phyloP scores from a whole-genome alignment of 768 basidiomycete species.

The Asterophora parasitica region DNA sequence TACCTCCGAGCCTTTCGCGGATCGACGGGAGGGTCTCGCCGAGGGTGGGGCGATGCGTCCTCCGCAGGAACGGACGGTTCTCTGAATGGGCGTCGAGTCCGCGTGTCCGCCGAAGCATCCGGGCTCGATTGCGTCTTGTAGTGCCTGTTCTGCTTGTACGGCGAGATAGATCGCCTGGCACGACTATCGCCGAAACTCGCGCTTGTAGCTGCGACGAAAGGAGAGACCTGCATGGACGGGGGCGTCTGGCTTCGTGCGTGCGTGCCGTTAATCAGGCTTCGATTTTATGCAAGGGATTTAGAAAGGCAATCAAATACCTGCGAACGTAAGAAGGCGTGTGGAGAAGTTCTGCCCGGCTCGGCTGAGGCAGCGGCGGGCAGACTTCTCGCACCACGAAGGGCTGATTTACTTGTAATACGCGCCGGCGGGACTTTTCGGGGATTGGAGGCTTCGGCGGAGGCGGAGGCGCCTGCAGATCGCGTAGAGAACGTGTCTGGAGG shows the following conservation, averaged over 20 bases:
- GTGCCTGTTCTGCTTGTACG: background rate
- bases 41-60: background rate
- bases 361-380: conserved; percentile 1
- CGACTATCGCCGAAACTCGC: background rate
- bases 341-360: background rate
- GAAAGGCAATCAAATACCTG: conserved; percentile 5
- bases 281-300: background rate
- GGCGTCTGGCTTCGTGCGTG: conserved; percentile 2
- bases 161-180: conserved; percentile 2
- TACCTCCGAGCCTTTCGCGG: conserved; percentile 27
- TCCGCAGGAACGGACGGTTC: background rate
- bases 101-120: background rate
- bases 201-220: conserved; percentile 8
- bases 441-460: conserved; percentile 1
- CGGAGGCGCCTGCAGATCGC: conserved; percentile 12
- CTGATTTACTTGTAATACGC: conserved; percentile 5
- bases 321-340: conserved; percentile 1
- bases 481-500: conserved; percentile 13
- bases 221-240: conserved; percentile 6
- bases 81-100: background rate
- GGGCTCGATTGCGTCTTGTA: background rate
- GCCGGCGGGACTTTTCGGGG: conserved; percentile 11
- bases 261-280: background rate
- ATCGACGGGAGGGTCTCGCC: conserved; percentile 21
- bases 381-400: conserved; percentile 1